Percentiles rank a stretch among this genome's conserved stretches.
phyloP scores from a whole-genome alignment of 176 grass and related monocot species.

The Rhynchospora tenuis region DNA sequence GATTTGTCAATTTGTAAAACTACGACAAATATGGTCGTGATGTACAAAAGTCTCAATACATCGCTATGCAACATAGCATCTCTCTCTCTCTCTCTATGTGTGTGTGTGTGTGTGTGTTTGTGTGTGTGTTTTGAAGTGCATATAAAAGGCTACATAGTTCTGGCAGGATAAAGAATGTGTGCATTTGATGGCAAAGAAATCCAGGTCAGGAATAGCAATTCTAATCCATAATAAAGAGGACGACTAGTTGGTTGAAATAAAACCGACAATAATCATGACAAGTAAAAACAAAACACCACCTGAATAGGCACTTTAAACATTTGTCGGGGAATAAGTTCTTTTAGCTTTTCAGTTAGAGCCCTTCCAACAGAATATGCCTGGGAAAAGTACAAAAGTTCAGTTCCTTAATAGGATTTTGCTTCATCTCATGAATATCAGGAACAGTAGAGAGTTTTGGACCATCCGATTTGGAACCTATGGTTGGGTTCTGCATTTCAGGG shows the following conservation, averaged over 20 bases:
- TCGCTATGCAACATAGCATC: too few species aligned
- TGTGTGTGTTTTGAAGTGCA: too few species aligned
- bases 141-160: not conserved
- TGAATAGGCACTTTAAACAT: conserved; percentile 99
- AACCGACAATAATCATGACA: conserved; percentile 9
- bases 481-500: not conserved
- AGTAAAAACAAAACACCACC: conserved; percentile 35
- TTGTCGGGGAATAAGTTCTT: conserved; percentile 96
- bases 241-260: not conserved
- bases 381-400: conserved; percentile 24
- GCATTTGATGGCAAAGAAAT: not conserved
- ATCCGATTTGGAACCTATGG: not conserved
- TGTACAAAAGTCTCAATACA: too few species aligned
- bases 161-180: not conserved
- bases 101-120: too few species aligned
- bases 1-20: too few species aligned
- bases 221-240: not conserved
- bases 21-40: too few species aligned
- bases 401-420: not conserved
- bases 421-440: not conserved
- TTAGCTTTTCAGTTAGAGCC: conserved; percentile 81
- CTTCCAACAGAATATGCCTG: conserved; percentile 91
- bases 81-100: too few species aligned
- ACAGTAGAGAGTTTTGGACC: not conserved
- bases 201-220: not conserved